These are phyloP conservation scores for Cucurbitaria berberidis DNA, from an alignment of 2,329 filamentous ascomycete species.

Conservation along the genomic window DNA sequence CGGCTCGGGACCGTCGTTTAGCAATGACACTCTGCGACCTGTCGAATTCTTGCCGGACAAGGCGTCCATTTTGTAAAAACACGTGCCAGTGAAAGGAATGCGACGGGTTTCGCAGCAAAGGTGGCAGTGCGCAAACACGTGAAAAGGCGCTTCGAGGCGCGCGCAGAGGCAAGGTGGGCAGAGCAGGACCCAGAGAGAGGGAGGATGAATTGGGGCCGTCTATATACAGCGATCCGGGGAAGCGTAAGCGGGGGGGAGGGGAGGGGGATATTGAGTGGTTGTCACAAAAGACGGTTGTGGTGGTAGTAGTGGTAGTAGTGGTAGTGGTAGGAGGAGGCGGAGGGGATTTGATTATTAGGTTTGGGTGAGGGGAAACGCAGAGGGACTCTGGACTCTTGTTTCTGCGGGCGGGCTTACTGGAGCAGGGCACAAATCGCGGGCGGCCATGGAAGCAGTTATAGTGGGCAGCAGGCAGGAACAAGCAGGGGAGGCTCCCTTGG, in stretches of 20 bases:
- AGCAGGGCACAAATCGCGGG: constrained; percentile 21
- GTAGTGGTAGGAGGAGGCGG: too few relatives aligned
- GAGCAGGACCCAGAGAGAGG: background rate
- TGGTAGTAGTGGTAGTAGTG: too few relatives aligned
- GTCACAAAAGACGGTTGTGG: too few relatives aligned
- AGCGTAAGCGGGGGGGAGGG: background rate
- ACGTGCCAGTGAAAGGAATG: constrained; percentile 41
- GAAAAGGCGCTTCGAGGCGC: constrained; percentile 12
- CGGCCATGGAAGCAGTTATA: constrained; percentile 26
- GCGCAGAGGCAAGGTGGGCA: background rate
- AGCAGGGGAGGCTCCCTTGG: constrained; percentile 14
- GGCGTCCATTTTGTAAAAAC: constrained; percentile 52
- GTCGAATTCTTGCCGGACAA: constrained; percentile 55
- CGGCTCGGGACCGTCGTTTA: constrained; percentile 54
- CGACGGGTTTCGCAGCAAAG: constrained; percentile 25
- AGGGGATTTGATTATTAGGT: too few relatives aligned
- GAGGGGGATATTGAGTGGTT: background rate
- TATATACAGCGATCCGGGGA: background rate
- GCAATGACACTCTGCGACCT: constrained; percentile 58
- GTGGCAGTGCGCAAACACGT: constrained; percentile 24
- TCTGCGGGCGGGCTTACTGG: constrained; percentile 14
- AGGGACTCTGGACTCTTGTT: too few relatives aligned
- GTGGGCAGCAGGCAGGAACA: constrained; percentile 17
- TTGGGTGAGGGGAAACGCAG: constrained; percentile 1
- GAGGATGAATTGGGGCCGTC: background rate